phyloP scores from a whole-genome alignment of 257 asterid species.

The Nicotiana obtusifolia region DNA sequence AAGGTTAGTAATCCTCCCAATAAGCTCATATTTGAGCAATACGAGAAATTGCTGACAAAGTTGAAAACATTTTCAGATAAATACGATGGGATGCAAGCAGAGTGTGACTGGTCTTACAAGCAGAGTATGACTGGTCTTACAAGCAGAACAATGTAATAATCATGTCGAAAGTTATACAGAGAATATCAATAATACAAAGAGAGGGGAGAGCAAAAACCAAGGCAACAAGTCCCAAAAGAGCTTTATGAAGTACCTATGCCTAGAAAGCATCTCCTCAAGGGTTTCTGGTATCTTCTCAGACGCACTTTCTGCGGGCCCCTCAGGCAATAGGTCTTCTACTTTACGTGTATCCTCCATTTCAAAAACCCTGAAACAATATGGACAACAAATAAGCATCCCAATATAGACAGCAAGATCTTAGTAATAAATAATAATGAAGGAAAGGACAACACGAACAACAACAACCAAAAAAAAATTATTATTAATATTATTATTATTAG shows the following conservation, averaged over 20 bases:
- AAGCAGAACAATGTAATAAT: background rate
- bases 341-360: slow-evolving; percentile 44
- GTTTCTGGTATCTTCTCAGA: slow-evolving; percentile 38
- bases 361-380: slow-evolving; percentile 17
- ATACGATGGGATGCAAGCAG: background rate
- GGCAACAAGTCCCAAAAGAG: background rate
- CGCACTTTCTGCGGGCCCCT: slow-evolving; percentile 29
- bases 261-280: slow-evolving; percentile 63
- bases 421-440: background rate
- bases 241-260: slow-evolving; percentile 34
- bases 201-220: background rate
- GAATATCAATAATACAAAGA: background rate
- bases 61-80: background rate
- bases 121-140: background rate
- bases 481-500: background rate
- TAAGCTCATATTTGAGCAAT: background rate
- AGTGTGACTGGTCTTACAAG: background rate
- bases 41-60: background rate
- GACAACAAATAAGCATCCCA: background rate
- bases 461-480: background rate
- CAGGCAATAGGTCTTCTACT: slow-evolving; percentile 32
- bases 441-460: background rate
- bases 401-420: background rate
- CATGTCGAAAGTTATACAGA: background rate
- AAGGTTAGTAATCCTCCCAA: background rate